Base-by-base conservation (phyloP, 2,329 filamentous ascomycete species). In the Aspergillaceae sp. region DNA sequence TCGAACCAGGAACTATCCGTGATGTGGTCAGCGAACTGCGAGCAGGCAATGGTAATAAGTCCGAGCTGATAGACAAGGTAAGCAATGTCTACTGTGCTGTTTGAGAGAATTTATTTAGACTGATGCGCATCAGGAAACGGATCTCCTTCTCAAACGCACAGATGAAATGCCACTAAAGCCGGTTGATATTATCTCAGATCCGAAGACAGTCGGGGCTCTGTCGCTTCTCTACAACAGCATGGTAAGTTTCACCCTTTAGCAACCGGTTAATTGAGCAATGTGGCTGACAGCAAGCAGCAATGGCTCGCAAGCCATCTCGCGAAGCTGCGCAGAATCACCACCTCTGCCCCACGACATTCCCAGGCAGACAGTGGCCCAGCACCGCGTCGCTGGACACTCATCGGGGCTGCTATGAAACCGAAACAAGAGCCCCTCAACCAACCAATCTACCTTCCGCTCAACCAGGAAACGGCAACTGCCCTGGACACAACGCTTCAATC, bases 161-260 rank as follows among this genome's bases (percentile, higher is more conserved):
- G 74, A 76, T 48, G 78, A 83, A 48, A 75, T 75, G 19, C 76
- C 79, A 3, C 69, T 94, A 7, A 80, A 84, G 51, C 76, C 84
- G 44, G 84, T 84, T 55, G 91, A 97, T 63, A 83, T 96, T 42
- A 90, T 97, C 52, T 84, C 86, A 38, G 90, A 97, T 59, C 82
- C 86, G 28, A 94, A 97, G 63, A 86, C 83, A 3, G 84, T 97
- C 29, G 81, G 84, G 38, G 85, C 85, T 3, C 72, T 98, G 4
- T 96, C 90, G 56, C 77, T 96, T 35, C 74, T 98, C 33, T 94
- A 95, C 66, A 96, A 90, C 42, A 96, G 90, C 71, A 94, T 97
- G 88, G 71, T 73, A 56, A 53, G 65, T 54, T 41, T 47, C 10
- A 10, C 19, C 5, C 11, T 32, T 4, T 19, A 27, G 35, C 19